Conservation (phyloP, 257 asterid genomes). For the Voacanga thouarsii region DNA sequence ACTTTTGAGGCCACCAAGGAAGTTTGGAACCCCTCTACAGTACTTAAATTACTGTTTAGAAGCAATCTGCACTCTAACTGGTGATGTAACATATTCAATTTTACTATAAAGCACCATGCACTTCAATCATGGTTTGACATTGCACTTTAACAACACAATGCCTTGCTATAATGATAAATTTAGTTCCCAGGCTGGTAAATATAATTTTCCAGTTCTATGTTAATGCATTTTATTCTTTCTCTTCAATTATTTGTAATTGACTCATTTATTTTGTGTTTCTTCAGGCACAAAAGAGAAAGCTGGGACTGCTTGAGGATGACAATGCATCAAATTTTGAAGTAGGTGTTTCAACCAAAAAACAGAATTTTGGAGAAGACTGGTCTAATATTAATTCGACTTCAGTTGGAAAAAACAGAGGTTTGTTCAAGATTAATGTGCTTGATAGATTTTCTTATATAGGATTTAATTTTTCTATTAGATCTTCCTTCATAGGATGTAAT, state of each 20-base stretch:
- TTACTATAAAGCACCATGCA: not conserved
- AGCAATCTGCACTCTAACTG: not conserved
- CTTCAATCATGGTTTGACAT: not conserved
- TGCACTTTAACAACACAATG: not conserved
- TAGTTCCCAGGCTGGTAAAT: no score
- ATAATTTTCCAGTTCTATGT: not conserved
- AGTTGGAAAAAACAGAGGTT: no score
- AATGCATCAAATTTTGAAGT: constrained; percentile 26
- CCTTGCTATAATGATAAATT: no score
- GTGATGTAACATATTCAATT: no score
- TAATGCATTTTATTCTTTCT: not conserved
- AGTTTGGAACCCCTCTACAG: not conserved
- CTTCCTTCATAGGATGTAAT: not conserved
- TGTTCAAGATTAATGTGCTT: no score
- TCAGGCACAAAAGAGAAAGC: constrained; percentile 73
- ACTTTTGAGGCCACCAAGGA: not conserved
- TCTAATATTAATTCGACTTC: no score
- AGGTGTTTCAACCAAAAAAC: constrained; percentile 16
- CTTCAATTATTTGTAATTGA: not conserved
- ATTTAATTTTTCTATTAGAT: no score
- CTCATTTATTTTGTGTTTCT: not conserved
- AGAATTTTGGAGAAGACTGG: no score
- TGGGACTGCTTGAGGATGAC: constrained; percentile 70
- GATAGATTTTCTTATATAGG: no score
- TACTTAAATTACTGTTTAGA: not conserved